Conservation (phyloP, 2,329 filamentous ascomycete genomes). For the Exophiala xenobiotica region DNA sequence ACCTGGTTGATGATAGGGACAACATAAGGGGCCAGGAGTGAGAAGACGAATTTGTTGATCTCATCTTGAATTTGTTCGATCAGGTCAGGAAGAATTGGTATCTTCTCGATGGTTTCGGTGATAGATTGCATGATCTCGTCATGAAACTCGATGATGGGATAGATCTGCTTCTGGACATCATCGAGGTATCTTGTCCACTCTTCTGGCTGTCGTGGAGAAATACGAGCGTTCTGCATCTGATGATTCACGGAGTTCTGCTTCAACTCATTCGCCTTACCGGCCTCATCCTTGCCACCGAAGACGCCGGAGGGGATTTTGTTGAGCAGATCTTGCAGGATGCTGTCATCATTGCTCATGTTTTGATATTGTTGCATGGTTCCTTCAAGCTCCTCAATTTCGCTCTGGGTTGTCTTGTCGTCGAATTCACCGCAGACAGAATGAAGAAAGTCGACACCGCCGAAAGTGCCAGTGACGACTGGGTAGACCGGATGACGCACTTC, state of each 20-base stretch:
- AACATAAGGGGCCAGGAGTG: constrained; percentile 83
- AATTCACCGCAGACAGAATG: constrained; percentile 80
- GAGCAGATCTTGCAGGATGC: constrained; percentile 74
- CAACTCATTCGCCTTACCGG: constrained; percentile 74
- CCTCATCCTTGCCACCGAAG: constrained; percentile 72
- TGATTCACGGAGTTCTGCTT: constrained; percentile 72
- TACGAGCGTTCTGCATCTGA: constrained; percentile 70
- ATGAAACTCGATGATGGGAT: constrained; percentile 87
- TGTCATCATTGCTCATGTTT: constrained; percentile 57
- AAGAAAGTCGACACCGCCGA: constrained; percentile 91
- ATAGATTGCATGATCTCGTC: constrained; percentile 83
- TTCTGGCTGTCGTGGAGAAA: constrained; percentile 78
- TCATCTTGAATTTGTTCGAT: constrained; percentile 85
- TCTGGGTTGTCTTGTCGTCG: constrained; percentile 86
- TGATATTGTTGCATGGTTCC: constrained; percentile 67
- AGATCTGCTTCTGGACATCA: constrained; percentile 73
- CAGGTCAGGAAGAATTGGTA: constrained; percentile 79
- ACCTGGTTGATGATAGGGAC: constrained; percentile 83
- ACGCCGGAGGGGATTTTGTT: constrained; percentile 79
- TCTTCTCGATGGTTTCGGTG: constrained; percentile 74
- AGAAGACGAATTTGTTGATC: constrained; percentile 85
- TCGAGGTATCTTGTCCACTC: constrained; percentile 77
- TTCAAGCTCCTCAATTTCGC: constrained; percentile 84
- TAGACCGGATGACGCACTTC: constrained; percentile 69
- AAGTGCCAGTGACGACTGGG: constrained; percentile 85